These are phyloP conservation scores for Hyphopichia burtonii DNA, from an alignment of 1,139 yeast species.

Conservation along the genomic window DNA sequence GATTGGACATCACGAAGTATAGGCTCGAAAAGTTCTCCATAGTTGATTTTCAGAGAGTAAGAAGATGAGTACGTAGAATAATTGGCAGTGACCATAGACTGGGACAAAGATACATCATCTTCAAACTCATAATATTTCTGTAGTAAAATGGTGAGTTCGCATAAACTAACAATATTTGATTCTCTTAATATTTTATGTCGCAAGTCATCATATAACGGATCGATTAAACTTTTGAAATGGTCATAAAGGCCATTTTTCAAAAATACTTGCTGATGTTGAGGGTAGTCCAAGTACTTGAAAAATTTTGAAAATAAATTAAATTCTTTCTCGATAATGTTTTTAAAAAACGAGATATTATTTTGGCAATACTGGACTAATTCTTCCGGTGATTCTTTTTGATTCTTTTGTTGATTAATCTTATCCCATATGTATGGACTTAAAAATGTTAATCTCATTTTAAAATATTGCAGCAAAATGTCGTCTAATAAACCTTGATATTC, in stretches of 20 bases:
- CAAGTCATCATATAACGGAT: constrained; percentile 72
- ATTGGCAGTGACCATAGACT: constrained; percentile 15
- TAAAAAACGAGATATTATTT: constrained; percentile 55
- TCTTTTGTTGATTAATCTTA: constrained; percentile 28
- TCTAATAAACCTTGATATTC: constrained; percentile 68
- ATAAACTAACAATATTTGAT: constrained; percentile 59
- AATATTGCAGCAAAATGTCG: constrained; percentile 67
- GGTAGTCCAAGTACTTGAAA: constrained; percentile 28
- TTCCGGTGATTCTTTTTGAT: constrained; percentile 15
- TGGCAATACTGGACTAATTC: constrained; percentile 58
- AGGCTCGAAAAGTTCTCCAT: constrained; percentile 66
- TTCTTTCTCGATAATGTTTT: constrained; percentile 63
- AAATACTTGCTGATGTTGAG: constrained; percentile 10
- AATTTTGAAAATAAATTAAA: constrained; percentile 52
- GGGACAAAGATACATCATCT: constrained; percentile 36
- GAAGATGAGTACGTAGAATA: constrained; percentile 7
- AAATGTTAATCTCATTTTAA: constrained; percentile 51
- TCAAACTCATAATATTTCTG: constrained; percentile 69
- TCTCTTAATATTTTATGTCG: constrained; percentile 71
- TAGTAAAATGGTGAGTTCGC: constrained; percentile 73
- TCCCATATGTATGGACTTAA: constrained; percentile 42
- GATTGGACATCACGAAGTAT: constrained; percentile 76
- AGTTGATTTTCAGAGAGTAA: constrained; percentile 29
- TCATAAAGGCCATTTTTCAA: constrained; percentile 38
- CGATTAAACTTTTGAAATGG: constrained; percentile 65